Evolutionary conservation across 306 rosid genomes (phyloP).

Genomic region (Purshia tridentata): DNA sequence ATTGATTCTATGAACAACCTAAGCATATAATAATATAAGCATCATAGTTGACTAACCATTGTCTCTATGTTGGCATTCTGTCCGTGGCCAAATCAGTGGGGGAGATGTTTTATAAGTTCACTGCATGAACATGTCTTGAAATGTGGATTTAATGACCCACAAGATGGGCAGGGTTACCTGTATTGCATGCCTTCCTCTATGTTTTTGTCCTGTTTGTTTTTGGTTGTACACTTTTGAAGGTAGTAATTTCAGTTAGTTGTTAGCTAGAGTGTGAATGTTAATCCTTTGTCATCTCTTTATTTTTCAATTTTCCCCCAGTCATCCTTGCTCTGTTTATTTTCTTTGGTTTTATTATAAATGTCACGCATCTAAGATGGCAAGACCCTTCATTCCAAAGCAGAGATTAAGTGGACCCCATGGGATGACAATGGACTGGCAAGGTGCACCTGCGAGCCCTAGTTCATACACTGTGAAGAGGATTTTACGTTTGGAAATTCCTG

Average conservation of each 20-base stretch:
- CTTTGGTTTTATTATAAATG: not conserved
- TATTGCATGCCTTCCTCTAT: not conserved
- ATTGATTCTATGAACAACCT: not conserved
- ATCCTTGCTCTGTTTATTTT: not conserved
- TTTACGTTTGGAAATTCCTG: constrained; percentile 93
- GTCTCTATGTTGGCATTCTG: too few relatives aligned
- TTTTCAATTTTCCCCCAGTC: not conserved
- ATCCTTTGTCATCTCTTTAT: constrained; percentile 13
- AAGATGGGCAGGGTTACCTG: not conserved
- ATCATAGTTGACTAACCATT: too few relatives aligned
- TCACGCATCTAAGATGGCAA: not conserved
- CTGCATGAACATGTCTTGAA: not conserved
- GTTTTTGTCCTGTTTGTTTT: not conserved
- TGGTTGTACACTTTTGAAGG: not conserved
- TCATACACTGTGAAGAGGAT: constrained; percentile 89
- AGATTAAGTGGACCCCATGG: constrained; percentile 80
- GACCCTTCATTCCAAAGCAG: constrained; percentile 37
- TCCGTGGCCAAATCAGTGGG: not conserved
- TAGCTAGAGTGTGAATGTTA: constrained; percentile 15
- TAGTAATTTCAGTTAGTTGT: not conserved
- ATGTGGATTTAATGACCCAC: not conserved
- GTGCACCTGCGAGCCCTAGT: constrained; percentile 97
- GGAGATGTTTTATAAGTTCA: not conserved
- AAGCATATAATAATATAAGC: too few relatives aligned
- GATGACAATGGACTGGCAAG: constrained; percentile 99